Evolutionary conservation across 345 rosid genomes (phyloP).

Genomic region (Gossypioides kirkii): DNA sequence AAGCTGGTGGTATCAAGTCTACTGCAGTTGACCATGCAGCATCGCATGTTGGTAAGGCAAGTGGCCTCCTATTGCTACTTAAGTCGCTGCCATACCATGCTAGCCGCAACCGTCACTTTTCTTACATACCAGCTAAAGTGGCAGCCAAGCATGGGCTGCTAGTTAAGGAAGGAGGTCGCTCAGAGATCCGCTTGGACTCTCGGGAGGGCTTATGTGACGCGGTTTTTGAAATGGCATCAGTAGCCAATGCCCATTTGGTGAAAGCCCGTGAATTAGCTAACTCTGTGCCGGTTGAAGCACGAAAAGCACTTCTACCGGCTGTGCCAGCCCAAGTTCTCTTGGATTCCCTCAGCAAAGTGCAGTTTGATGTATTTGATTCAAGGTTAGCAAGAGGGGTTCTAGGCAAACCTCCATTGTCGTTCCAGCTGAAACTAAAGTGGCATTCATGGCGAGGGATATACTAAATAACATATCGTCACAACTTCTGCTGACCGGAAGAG

Average conservation of each 20-base stretch:
- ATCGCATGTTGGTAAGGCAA: constrained; percentile 89
- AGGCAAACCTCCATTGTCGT: constrained; percentile 74
- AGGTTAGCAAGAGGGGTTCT: constrained; percentile 64
- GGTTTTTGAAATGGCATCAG: constrained; percentile 83
- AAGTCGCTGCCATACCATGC: constrained; percentile 83
- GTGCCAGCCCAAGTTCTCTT: constrained; percentile 66
- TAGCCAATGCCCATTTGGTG: constrained; percentile 69
- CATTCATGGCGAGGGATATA: constrained; percentile 27
- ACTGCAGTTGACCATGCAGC: constrained; percentile 84
- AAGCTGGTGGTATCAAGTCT: constrained; percentile 79
- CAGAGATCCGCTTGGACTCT: constrained; percentile 54
- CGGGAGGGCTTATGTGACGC: constrained; percentile 58
- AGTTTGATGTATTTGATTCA: constrained; percentile 51
- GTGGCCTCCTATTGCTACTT: constrained; percentile 78
- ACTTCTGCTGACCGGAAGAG: neutral
- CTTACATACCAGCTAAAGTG: constrained; percentile 59
- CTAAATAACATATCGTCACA: constrained; percentile 19
- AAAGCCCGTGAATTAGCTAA: constrained; percentile 75
- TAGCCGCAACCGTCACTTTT: constrained; percentile 55
- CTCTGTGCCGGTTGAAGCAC: constrained; percentile 65
- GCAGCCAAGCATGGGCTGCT: constrained; percentile 71
- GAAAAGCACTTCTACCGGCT: constrained; percentile 66
- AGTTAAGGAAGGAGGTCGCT: constrained; percentile 53
- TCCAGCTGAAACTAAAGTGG: constrained; percentile 76
- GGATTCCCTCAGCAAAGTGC: constrained; percentile 53